Conservation (phyloP, 208 protist species). For the Polymyxa betae region DNA sequence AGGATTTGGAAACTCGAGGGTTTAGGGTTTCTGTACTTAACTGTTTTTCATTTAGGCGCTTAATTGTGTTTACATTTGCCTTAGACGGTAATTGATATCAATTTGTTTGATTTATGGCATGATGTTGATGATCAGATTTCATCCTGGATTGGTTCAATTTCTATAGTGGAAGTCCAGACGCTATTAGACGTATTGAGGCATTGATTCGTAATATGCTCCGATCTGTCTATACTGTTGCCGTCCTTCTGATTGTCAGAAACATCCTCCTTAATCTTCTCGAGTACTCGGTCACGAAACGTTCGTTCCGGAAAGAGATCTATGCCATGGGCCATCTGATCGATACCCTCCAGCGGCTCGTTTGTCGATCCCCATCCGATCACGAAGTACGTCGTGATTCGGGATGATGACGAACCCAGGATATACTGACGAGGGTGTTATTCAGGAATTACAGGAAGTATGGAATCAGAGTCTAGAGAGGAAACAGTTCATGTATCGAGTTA, state of each 20-base stretch:
- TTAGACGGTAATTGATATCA: too few species aligned
- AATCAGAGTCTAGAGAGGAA: not conserved
- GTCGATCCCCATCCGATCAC: not conserved
- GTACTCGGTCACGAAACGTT: not conserved
- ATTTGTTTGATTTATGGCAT: too few species aligned
- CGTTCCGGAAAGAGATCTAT: conserved; percentile 30
- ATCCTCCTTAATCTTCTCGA: not conserved
- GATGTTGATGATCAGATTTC: not conserved
- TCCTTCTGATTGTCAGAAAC: not conserved
- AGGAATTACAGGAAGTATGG: not conserved
- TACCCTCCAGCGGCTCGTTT: conserved; percentile 4
- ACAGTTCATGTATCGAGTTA: conserved; percentile 43
- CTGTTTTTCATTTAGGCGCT: not conserved
- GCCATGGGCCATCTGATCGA: not conserved
- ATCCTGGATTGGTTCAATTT: conserved; percentile 14
- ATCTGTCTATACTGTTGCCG: conserved; percentile 28
- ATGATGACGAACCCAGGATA: too few species aligned
- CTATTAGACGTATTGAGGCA: not conserved
- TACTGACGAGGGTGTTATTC: not conserved
- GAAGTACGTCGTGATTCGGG: not conserved
- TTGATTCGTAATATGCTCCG: not conserved
- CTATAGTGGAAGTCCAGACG: not conserved
- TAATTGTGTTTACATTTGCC: conserved; percentile 3
- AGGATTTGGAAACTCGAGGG: too few species aligned
- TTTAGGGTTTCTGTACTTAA: not conserved